Evolutionary conservation across 352 stramenopile genomes (phyloP).

Genomic region (Phytophthora pseudosyringae): DNA sequence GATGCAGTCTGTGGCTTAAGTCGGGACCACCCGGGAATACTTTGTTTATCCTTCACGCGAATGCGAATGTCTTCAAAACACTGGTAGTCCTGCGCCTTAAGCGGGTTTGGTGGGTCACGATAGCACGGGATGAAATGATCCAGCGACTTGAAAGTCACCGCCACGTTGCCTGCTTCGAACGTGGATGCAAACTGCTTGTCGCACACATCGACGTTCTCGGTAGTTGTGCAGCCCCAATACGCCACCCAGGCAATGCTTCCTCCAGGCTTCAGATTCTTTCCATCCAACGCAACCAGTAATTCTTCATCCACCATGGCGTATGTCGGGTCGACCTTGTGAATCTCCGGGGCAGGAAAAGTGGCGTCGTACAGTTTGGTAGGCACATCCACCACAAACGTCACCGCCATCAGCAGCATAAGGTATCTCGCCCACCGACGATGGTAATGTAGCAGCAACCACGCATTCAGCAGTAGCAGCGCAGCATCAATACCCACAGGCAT

Average conservation of each 20-base stretch:
- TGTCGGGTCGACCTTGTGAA: conserved; percentile 62
- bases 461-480: conserved; percentile 45
- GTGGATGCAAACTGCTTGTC: conserved; percentile 74
- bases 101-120: conserved; percentile 72
- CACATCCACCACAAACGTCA: conserved; percentile 53
- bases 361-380: conserved; percentile 55
- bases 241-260: conserved; percentile 79
- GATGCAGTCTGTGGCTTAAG: conserved; percentile 5
- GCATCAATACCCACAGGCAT: conserved; percentile 59
- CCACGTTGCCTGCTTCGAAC: conserved; percentile 71
- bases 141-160: conserved; percentile 71
- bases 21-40: conserved; percentile 81
- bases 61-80: conserved; percentile 77
- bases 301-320: conserved; percentile 83
- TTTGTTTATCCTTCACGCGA: conserved; percentile 80
- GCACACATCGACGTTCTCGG: conserved; percentile 59
- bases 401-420: conserved; percentile 49
- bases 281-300: conserved; percentile 64
- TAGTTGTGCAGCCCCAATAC: conserved; percentile 81
- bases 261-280: conserved; percentile 78
- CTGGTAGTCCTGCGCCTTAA: conserved; percentile 72
- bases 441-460: conserved; percentile 56
- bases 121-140: conserved; percentile 91
- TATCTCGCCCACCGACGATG: conserved; percentile 65
- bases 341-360: conserved; percentile 64